A percentile compares a stretch with the other conserved stretches of the same genome.
Evolutionary conservation across 371 early-diverging fungal genomes (phyloP).

Genomic region (Mucor velutinosus): DNA sequence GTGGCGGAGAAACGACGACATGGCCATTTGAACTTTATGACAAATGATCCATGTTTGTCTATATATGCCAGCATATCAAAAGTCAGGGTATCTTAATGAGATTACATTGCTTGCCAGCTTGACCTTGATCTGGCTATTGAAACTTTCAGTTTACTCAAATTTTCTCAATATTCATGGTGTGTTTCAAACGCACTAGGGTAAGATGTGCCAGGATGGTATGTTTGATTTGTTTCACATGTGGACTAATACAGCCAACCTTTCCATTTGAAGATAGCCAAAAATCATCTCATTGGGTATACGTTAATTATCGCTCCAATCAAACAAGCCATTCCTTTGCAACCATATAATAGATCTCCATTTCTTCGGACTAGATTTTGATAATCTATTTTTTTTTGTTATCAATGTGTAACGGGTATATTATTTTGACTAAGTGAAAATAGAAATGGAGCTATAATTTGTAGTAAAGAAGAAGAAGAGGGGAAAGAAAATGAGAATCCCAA

Average conservation of each 20-base stretch:
- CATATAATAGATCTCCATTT: neutral
- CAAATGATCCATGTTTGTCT: neutral
- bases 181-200: no score
- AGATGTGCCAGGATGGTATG: neutral
- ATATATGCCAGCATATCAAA: no score
- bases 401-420: neutral
- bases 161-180: neutral
- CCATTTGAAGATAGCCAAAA: neutral
- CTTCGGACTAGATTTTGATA: neutral
- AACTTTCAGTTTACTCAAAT: neutral
- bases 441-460: neutral
- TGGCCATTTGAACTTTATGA: neutral
- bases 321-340: neutral
- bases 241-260: neutral
- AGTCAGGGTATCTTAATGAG: no score
- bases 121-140: no score
- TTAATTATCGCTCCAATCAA: neutral
- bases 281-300: neutral
- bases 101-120: no score
- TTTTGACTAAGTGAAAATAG: neutral
- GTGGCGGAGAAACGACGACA: neutral
- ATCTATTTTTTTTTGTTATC: neutral
- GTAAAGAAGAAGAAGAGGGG: neutral
- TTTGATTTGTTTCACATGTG: constrained; percentile 1
- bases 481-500: neutral